Evolutionary conservation across 208 protist species (phyloP), one percentile per base, ranked within the genome.

Genomic region (Leishmania major): DNA sequence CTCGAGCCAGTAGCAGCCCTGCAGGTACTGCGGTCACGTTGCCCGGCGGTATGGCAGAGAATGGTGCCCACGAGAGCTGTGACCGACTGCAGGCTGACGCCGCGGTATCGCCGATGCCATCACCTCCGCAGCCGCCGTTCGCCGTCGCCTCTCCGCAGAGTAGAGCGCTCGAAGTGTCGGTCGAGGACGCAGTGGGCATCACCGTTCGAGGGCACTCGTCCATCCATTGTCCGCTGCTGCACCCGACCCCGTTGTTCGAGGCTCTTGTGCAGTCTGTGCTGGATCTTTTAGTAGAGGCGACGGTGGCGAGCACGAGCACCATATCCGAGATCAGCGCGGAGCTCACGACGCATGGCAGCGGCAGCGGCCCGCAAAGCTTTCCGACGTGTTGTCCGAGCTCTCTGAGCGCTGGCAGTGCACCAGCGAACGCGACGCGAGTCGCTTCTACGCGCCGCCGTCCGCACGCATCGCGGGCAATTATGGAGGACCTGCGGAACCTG

Each of bases 401-500:
- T 2, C 60, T 4, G 53, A 64, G 3, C 13, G 3, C 2, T 17
- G 67, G 57, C 43, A 76, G 73, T 35, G 57, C 19, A 3, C 45
- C 45, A 19, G 62, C 22, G 28, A 70, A 75, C 7, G 66, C 43
- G 35, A 10, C 73, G 37, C 69, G 67, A 51, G 55, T 45, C 19
- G 66, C 78, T 11, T 59, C 77, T 22, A n/a, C 53, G 51, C 74
- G 75, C 31, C 81, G 81, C 2, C 81, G 75, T n/a, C 82, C 84
- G 2, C 60, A 57, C 64, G 88, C 81, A 25, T 92, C 87, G 60
- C 82, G 80, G 62, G 84, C 62, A 25, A 87, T 90, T 11, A 92
- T 92, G 53, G 85, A 96, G 82, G 91, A 94, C 62, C 80, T 97
- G 64, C 88, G 96, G 25, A 89, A 90, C 73, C 71, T 97, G 35